Evolutionary conservation across 108 stramenopile species (phyloP), one percentile per base, ranked within the genome.

Genomic region (Licmophora abbreviata): DNA sequence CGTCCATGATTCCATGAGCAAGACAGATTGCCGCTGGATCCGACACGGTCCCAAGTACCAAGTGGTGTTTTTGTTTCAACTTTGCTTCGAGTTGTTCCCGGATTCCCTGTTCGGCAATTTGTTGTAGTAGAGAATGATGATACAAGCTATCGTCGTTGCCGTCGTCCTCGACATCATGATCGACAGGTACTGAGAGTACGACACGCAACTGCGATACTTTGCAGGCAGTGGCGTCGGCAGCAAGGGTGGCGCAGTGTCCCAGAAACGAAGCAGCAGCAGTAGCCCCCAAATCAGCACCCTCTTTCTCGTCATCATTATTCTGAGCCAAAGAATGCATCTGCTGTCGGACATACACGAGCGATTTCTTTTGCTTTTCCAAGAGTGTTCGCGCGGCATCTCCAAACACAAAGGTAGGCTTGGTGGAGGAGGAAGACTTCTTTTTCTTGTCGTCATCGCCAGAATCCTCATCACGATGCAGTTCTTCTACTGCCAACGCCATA

Each of bases 1-100:
- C 15, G 6, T 46, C 44, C 1, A 14, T 46, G 25, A 24, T 25
- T 14, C 24, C 23, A 9, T 46, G 44, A n/a, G 44, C 44, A 3
- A 46, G 23, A 46, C 44, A 46, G 14, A 26, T 21, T 46, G 44
- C 44, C 2, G 44, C 44, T 26, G 44, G 14, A 21, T 46, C 24
- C 3, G 44, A 25, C 20, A 46, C 14, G n/a, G 26, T 46, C 2
- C 44, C 44, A n/a, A 46, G 23, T 24, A 46, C 44, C 1, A 14
- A n/a, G 14, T 46, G 24, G 3, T 46, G 14, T 24, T 46, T 46
- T 14, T 25, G n/a, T 21, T 46, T 46, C 21, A 14, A 25, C 21
- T 46, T 46, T 21, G 20, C 18, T n/a, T 14, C 14, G 26, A 46
- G 20, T 9, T 11, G 34, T 14, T 21, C 22, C 24, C 26, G 23